These are phyloP conservation scores for Amanita fuliginea DNA, from an alignment of 768 basidiomycete species.

Conservation along the genomic window DNA sequence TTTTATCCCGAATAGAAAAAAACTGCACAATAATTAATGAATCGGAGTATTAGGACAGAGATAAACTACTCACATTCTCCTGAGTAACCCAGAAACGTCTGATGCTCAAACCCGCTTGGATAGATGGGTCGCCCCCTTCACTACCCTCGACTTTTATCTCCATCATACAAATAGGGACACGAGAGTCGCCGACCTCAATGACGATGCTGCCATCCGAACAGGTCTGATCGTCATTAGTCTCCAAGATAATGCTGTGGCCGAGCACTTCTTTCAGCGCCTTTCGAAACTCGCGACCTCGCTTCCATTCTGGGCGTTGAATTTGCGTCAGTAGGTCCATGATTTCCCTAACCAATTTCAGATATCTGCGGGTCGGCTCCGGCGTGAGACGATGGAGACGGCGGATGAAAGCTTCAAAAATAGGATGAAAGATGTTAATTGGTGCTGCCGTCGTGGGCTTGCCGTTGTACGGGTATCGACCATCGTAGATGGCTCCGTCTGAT, in stretches of 20 bases:
- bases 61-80: not conserved
- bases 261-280: not conserved
- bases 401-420: conserved; percentile 17
- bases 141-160: conserved; percentile 18
- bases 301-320: conserved; percentile 10
- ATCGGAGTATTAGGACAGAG: not conserved
- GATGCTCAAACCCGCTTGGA: conserved; percentile 18
- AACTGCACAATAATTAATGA: not conserved
- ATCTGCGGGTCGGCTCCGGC: conserved; percentile 3
- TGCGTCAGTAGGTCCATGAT: conserved; percentile 8
- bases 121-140: conserved; percentile 17
- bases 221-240: not conserved
- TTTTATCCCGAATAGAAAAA: conserved; percentile 2
- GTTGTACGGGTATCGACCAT: conserved; percentile 9
- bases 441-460: conserved; percentile 8
- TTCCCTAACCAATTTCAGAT: conserved; percentile 3
- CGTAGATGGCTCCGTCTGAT: conserved; percentile 7
- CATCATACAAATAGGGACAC: conserved; percentile 8
- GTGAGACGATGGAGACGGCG: conserved; percentile 11
- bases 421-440: conserved; percentile 17
- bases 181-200: conserved; percentile 2
- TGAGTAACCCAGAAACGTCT: conserved; percentile 6
- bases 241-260: not conserved
- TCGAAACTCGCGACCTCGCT: not conserved
- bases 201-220: not conserved